Evolutionary conservation across 257 asterid genomes (phyloP), one percentile per base, ranked within the genome.

Genomic region (Plantago major): DNA sequence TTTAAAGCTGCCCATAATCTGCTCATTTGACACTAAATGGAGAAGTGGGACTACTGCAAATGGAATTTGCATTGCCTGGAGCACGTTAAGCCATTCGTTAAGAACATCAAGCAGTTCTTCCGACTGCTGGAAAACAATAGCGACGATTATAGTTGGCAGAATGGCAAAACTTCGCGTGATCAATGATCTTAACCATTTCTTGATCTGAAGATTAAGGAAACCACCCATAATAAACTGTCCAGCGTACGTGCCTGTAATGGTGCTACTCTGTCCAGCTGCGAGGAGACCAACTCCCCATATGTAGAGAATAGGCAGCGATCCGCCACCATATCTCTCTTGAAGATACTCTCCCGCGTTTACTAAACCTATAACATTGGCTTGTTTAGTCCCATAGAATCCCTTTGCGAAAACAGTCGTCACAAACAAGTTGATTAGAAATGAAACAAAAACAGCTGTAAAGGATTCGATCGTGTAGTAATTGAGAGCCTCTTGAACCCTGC

Each of bases 161-260:
- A 87, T 84, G 14, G 95, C 95, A 54, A 85, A 87, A 50, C 89
- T 87, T 60, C 95, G 73, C 0, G 95, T 84, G 57, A 87, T 82
- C 70, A 87, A 53, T 0, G 95, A 87, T 38, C 95, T 75, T 7
- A 84, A 63, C 90, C 95, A 87, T 75, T 82, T 87, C 74, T 73
- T 82, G 44, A 87, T 75, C 47, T 57, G 75, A 11, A 87, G 86
- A 43, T 87, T 74, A 37, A 87, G 88, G 55, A 87, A 87, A 18
- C 93, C 93, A 6, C 70, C 87, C 95, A 86, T 86, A 9, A 86
- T 86, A 70, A 86, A 86, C 82, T 86, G 95, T 5, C 95, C 89
- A 3, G 95, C 90, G 55, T 84, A 87, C 13, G 95, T 87, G 16
- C 95, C 95, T 1, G 93, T 80, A 59, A 82, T 84, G 19, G 93